Base-by-base conservation (phyloP, 768 basidiomycete species). In the Gautieria morchelliformis region DNA sequence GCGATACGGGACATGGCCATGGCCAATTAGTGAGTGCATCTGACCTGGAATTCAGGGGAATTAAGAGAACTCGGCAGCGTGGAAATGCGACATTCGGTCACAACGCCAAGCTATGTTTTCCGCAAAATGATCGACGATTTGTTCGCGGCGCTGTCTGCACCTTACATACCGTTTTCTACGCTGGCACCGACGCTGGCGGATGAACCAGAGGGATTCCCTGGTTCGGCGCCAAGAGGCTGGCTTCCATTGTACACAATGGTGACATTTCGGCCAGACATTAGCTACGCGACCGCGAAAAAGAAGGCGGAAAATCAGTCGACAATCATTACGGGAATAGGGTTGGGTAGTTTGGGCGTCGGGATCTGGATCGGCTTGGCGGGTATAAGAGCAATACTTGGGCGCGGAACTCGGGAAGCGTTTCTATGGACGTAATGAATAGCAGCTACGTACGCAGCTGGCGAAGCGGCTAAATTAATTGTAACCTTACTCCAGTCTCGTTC, bases 201-300 rank as follows among this genome's bases (percentile, higher is more conserved):
- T 10, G 53, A 45, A 24, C 45, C 51, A 32, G 44, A 52, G 56
- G 41, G 41, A 10, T 90, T 86, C 69, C 79, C 83, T 37, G 68
- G 83, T 59, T 68, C 68, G 59, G 70, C 75, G 59, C 85, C 85
- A 45, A 67, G 69, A 61, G 93, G 90, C 39, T 97, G 94, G 94
- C 78, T 93, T 52, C 89, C 92, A 58, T 77, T 95, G 51, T 99
- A 99, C 71, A 91, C 91, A 35, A 96, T 98, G 94, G 87, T 96
- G 62, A 97, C 95, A 45, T 99, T 99, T 74, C 81, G 95, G 42
- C 91, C 93, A 52, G 95, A 98, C 71, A 82, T 99, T 64, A 86
- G 85, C 68, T 99, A 99, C 67, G 83, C 84, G 56, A 83, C 82
- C 51, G 94, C 86, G 20, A 79, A 81, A 67, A 77, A 74, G 66